phyloP scores from a whole-genome alignment of 1,284 basidiomycete genomes.

The Pseudozyma hubeiensis region DNA sequence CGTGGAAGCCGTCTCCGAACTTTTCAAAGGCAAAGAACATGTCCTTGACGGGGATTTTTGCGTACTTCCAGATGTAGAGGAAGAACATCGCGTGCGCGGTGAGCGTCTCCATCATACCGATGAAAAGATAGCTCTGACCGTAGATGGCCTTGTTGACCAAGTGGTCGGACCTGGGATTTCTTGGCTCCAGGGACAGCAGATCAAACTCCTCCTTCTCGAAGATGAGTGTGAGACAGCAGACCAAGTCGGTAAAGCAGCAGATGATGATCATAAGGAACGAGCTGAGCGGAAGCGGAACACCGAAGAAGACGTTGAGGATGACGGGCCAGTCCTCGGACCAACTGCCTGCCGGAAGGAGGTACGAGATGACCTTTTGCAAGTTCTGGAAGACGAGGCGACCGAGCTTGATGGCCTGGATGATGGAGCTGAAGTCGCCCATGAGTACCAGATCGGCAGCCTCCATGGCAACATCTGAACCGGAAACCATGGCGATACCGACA shows the following conservation, averaged over 20 bases:
- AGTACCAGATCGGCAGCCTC: slow-evolving; percentile 64
- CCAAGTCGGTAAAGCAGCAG: slow-evolving; percentile 70
- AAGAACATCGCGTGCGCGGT: slow-evolving; percentile 71
- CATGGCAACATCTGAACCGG: slow-evolving; percentile 70
- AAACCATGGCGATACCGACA: slow-evolving; percentile 72
- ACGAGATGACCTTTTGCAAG: slow-evolving; percentile 72
- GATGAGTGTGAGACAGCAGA: slow-evolving; percentile 73
- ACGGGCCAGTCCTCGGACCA: slow-evolving; percentile 80
- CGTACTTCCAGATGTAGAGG: slow-evolving; percentile 70
- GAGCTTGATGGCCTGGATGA: slow-evolving; percentile 55
- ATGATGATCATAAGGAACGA: slow-evolving; percentile 72
- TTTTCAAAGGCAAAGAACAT: slow-evolving; percentile 40
- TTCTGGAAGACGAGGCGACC: slow-evolving; percentile 79
- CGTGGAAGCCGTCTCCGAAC: slow-evolving; percentile 71
- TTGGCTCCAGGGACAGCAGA: slow-evolving; percentile 70
- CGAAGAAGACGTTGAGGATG: slow-evolving; percentile 73
- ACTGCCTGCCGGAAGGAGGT: slow-evolving; percentile 69
- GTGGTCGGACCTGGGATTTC: slow-evolving; percentile 60
- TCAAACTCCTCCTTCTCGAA: slow-evolving; percentile 75
- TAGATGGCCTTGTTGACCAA: slow-evolving; percentile 73
- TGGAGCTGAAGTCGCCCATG: slow-evolving; percentile 55
- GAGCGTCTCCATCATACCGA: slow-evolving; percentile 74
- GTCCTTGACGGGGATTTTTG: slow-evolving; percentile 69
- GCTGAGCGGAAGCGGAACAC: slow-evolving; percentile 73
- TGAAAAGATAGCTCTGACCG: slow-evolving; percentile 76